Evolutionary conservation across 2,329 filamentous ascomycete species (phyloP).

Genomic region (Sclerotinia trifoliorum): DNA sequence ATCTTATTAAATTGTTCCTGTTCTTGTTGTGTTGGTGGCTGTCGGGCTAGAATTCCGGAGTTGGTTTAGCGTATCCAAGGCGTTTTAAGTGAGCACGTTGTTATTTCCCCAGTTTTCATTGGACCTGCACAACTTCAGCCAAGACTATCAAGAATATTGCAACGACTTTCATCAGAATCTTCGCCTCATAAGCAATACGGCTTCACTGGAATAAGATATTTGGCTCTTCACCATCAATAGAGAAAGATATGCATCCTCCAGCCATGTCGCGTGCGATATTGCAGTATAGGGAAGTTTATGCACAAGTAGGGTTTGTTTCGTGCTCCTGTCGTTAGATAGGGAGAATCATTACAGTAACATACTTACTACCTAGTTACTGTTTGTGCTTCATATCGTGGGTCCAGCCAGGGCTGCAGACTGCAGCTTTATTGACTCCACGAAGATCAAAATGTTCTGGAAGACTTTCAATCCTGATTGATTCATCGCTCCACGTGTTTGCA

Average conservation of each 20-base stretch:
- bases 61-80: background rate
- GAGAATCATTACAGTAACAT: background rate
- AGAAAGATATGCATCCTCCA: background rate
- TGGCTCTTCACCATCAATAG: background rate
- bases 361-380: background rate
- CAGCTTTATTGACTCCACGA: background rate
- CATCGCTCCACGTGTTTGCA: constrained; percentile 3
- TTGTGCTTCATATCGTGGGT: background rate
- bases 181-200: background rate
- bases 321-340: background rate
- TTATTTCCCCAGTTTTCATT: constrained; percentile 12
- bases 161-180: background rate
- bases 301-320: background rate
- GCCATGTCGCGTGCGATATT: constrained; percentile 9
- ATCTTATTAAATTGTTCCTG: background rate
- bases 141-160: constrained; percentile 3
- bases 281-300: constrained; percentile 4
- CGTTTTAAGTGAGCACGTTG: constrained; percentile 17
- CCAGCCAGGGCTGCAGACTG: background rate
- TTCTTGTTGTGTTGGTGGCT: background rate
- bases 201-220: background rate
- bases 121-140: constrained; percentile 15
- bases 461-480: background rate
- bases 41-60: background rate
- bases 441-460: background rate